These are phyloP conservation scores for Cystobasidium onofrii DNA, from an alignment of 768 basidiomycete species.

Conservation along the genomic window DNA sequence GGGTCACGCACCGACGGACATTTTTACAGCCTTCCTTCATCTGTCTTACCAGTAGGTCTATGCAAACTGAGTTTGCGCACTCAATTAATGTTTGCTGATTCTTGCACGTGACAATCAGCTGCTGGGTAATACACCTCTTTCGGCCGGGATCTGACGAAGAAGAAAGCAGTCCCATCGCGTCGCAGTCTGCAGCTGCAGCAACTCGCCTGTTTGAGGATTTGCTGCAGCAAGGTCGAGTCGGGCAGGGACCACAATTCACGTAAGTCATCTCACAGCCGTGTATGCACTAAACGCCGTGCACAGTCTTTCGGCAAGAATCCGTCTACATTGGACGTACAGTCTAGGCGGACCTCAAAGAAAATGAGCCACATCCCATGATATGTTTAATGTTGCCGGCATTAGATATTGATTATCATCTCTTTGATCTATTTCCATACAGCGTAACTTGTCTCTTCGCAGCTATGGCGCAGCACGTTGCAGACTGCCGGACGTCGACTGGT, in stretches of 20 bases:
- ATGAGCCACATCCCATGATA: no score
- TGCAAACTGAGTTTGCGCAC: no score
- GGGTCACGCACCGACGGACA: not conserved
- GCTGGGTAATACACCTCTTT: not conserved
- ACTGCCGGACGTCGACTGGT: not conserved
- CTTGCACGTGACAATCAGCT: no score
- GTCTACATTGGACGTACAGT: no score
- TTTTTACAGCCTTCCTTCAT: constrained; percentile 1
- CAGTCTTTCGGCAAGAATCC: no score
- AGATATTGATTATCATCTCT: not conserved
- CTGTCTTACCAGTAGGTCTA: not conserved
- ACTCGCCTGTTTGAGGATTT: not conserved
- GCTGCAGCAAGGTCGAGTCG: not conserved
- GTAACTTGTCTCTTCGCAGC: not conserved
- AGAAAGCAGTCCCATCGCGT: not conserved
- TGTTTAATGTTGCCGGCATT: no score
- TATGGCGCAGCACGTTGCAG: not conserved
- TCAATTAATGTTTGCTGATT: not conserved
- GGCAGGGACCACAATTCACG: constrained; percentile 8
- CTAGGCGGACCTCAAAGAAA: no score
- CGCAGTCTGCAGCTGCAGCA: not conserved
- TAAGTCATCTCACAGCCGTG: not conserved
- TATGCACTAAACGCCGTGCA: no score
- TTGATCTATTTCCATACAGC: not conserved
- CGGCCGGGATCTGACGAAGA: not conserved